Evolutionary conservation across 2,329 filamentous ascomycete genomes (phyloP).

Genomic region (Geosmithia flava): DNA sequence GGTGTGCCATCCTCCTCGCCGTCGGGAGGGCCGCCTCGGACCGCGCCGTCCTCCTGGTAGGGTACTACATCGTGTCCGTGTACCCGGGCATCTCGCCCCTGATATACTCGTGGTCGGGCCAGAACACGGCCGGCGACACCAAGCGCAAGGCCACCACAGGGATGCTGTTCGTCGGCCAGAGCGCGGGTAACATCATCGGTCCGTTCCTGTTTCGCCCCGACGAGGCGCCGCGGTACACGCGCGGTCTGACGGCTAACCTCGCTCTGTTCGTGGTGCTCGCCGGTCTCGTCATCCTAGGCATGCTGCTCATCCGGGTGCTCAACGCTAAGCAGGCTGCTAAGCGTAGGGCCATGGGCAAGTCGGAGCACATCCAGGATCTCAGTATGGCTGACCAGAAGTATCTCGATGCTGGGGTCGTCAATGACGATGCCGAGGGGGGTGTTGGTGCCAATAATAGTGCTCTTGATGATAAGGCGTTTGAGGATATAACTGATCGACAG

Average conservation of each 20-base stretch:
- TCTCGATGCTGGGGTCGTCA: conserved; percentile 7
- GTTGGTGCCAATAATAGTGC: neutral
- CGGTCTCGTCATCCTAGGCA: conserved; percentile 23
- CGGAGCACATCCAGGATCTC: conserved; percentile 39
- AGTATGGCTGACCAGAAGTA: conserved; percentile 29
- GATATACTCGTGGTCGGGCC: conserved; percentile 42
- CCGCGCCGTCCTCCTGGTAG: conserved; percentile 34
- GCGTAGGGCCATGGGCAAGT: conserved; percentile 22
- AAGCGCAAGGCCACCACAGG: conserved; percentile 53
- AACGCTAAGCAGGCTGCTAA: conserved; percentile 32
- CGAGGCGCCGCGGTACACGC: conserved; percentile 43
- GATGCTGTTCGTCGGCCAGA: conserved; percentile 48
- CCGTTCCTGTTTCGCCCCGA: conserved; percentile 45
- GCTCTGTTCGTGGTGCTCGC: conserved; percentile 45
- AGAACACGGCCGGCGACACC: conserved; percentile 53
- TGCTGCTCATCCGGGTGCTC: conserved; percentile 28
- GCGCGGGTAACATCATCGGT: conserved; percentile 52
- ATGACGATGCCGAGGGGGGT: conserved; percentile 6
- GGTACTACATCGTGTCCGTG: conserved; percentile 47
- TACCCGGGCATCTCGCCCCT: conserved; percentile 44
- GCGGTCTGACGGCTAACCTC: conserved; percentile 47
- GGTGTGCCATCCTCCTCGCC: conserved; percentile 39
- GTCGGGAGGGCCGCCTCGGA: conserved; percentile 11
- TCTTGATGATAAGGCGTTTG: conserved; percentile 26
- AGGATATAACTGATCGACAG: conserved; percentile 41